Base-by-base conservation (phyloP, 805 yeast species). In the Monosporozyma aerobia region DNA sequence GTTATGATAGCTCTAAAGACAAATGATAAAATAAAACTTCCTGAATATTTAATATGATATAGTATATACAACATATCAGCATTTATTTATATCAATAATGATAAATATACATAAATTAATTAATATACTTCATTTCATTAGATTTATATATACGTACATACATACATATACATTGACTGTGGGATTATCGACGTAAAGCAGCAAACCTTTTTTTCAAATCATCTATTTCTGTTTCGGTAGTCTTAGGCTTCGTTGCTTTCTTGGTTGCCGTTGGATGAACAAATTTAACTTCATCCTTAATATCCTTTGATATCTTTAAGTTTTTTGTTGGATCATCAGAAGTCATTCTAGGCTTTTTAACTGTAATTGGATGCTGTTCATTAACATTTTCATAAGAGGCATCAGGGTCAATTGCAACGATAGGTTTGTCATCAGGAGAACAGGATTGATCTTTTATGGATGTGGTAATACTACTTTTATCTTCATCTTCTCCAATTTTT, bases 131-230 rank as follows among this genome's bases (percentile, higher is more conserved):
- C 5, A 13, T 11, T 14, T 35, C 13, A 35, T 35, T 35, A 13
- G 16, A 35, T 35, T 35, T 19, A 19, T 1, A 19, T 19, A 19
- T 19, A 19, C 19, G 19, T 19, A 19, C 19, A 19, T 19, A 19
- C 19, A 19, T 19, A 35, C 7, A 35, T 35, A 35, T 35, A 14
- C 14, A 14, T 35, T 35, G 27, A 40, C 25, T 22, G 19, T 40
- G 23, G 6, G 9, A 27, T 29, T 13, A 69, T 53, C 77, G 73
- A 56, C 82, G 86, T 56, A 90, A 71, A 2, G 90, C 90, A n/a
- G 84, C 92, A 68, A 87, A 86, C 51, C 95, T 71, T 53, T 81
- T 84, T 62, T 79, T 78, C 51, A 87, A 25, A 7, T 43, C 50
- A n/a, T 35, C 51, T 7, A 45, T 13, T 14, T 53, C 48, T 56